Conservation (phyloP, 208 protist species). For the Trypanosoma brucei region DNA sequence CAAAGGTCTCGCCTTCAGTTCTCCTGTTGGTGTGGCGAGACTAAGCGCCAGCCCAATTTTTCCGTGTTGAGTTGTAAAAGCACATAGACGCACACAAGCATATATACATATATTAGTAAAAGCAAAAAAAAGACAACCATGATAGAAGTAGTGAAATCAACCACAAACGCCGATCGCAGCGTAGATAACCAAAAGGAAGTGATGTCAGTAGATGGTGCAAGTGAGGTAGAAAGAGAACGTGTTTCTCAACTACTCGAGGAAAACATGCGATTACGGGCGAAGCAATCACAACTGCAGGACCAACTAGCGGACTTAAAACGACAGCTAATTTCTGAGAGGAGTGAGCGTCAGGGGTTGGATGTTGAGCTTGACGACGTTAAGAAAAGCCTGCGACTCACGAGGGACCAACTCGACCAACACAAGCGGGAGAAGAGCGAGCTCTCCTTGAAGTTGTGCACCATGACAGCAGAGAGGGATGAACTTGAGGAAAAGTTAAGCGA, state of each 20-base stretch:
- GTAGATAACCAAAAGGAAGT: not conserved
- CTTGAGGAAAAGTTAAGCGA: conserved; percentile 49
- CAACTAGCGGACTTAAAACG: conserved; percentile 30
- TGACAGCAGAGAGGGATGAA: conserved; percentile 61
- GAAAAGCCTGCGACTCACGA: conserved; percentile 24
- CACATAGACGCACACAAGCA: too few relatives aligned
- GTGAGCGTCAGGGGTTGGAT: conserved; percentile 23
- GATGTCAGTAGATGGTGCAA: not conserved
- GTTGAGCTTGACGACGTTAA: conserved; percentile 36
- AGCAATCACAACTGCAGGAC: conserved; percentile 21
- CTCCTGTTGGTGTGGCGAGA: too few relatives aligned
- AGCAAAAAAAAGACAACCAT: too few relatives aligned
- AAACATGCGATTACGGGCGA: conserved; percentile 21
- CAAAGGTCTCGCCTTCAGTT: too few relatives aligned
- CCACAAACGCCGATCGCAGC: too few relatives aligned
- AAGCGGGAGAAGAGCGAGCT: conserved; percentile 33
- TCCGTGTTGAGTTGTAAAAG: too few relatives aligned
- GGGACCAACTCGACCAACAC: conserved; percentile 31
- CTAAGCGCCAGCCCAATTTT: too few relatives aligned
- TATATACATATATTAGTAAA: too few relatives aligned
- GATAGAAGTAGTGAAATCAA: too few relatives aligned
- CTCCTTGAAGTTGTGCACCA: conserved; percentile 26
- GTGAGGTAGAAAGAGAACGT: conserved; percentile 1
- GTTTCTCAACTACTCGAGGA: conserved; percentile 10
- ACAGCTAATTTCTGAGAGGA: conserved; percentile 22